Evolutionary conservation across 1,284 basidiomycete genomes (phyloP), one percentile per base, ranked within the genome.

Genomic region (Cutaneotrichosporon cavernicola): DNA sequence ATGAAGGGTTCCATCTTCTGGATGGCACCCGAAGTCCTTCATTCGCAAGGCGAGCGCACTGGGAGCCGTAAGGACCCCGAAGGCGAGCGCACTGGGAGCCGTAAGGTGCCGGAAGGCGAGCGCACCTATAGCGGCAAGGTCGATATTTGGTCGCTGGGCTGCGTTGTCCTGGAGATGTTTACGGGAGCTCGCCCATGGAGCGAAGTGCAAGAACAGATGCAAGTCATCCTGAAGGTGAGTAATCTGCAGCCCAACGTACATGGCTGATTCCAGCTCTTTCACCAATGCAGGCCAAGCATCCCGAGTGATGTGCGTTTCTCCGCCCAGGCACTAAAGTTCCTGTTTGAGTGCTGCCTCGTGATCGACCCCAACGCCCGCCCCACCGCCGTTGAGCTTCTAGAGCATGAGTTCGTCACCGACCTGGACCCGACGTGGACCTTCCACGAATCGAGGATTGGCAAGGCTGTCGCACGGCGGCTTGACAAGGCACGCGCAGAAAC

Each of bases 1-100:
- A 91, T 99, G 89, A 91, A 94, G 80, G 97, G 97, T 21, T 95
- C 92, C 18, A 90, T 98, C 56, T 99, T 97, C 80, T 99, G 97
- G 92, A 99, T 99, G 96, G 96, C 97, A 8, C 97, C 96, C 1
- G 96, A 99, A 82, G 92, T 99, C 65, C 87, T 90, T 67, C 73
- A 73, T 52, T 31, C 49, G 26, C 49, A 52, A 13, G 52, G 40
- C 22, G 51, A 63, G 50, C 56, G 50, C n/a, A 89, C 89, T 38
- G 99, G 99, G 79, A 93, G 91, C 71, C 92, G 90, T 72, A 99
- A 99, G 81, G 89, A 26, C 2, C 26, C 26, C 2, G 26, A 26
- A 13, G 52, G 40, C 22, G 51, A 63, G 50, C 56, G 56, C n/a
- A 89, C 89, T 38, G 99, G 99, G 79, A 93, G 91, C 71, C 92